Percentiles rank a stretch among this genome's conserved stretches.
These are phyloP conservation scores for Chlorella sp. DNA, from an alignment of 139 green algal genomes.

Conservation along the genomic window DNA sequence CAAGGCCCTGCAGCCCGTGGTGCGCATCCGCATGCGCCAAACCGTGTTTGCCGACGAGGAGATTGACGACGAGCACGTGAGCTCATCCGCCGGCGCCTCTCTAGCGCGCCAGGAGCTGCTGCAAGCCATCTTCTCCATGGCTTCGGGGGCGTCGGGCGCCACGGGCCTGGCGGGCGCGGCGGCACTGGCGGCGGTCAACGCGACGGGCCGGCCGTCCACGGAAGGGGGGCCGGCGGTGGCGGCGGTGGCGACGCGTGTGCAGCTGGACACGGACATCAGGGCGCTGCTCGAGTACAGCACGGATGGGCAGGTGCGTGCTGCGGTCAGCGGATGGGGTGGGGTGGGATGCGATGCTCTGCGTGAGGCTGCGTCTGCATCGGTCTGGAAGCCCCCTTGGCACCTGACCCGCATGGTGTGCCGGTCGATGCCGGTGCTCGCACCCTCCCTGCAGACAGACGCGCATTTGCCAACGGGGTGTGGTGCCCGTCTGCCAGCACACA, in stretches of 20 bases:
- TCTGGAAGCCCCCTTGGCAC: too few species aligned
- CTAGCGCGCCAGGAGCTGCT: not conserved
- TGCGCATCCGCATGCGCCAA: constrained; percentile 11
- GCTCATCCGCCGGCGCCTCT: not conserved
- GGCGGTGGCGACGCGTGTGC: not conserved
- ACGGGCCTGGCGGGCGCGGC: not conserved
- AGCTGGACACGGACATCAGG: constrained; percentile 4
- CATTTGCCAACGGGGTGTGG: too few species aligned
- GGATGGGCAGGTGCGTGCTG: not conserved
- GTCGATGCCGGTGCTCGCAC: too few species aligned
- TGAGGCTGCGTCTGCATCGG: too few species aligned
- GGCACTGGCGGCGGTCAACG: not conserved
- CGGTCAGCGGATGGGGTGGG: too few species aligned
- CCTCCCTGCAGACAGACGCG: too few species aligned
- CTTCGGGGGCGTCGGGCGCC: too few species aligned
- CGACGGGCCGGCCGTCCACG: not conserved
- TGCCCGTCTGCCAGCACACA: too few species aligned
- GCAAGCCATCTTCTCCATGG: not conserved
- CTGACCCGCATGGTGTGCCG: too few species aligned
- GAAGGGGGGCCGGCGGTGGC: not conserved
- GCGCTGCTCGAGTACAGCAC: constrained; percentile 19
- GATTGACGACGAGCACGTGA: not conserved
- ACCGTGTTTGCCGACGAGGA: constrained; percentile 1
- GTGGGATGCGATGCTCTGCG: too few species aligned
- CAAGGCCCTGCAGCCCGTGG: constrained; percentile 33